Evolutionary conservation across 1,139 yeast species (phyloP), one percentile per base, ranked within the genome.

Genomic region (Protomyces macrosporus): DNA sequence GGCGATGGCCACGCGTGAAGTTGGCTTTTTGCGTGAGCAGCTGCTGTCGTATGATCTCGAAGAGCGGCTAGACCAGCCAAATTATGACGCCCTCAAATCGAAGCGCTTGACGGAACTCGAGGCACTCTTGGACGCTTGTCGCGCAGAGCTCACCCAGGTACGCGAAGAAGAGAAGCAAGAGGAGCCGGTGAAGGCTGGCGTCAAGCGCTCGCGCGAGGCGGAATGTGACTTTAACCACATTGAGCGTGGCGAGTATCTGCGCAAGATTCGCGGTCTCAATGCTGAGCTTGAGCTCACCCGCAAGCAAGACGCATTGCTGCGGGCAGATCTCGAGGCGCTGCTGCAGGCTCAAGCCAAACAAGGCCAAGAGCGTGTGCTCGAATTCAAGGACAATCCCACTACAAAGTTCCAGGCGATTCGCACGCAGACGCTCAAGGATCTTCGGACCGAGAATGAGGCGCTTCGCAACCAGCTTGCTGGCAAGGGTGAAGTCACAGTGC

Each of bases 341-440:
- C 75, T 82, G 14, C 73, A 77, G 42, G 72, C 81, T 4, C 76
- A 77, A 56, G 73, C 75, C 45, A 72, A 71, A 6, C 77, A 77
- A 65, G 70, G 73, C n/a, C 73, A 74, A 54, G 72, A 79, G 3
- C 80, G 85, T 56, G 79, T 88, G 0, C 73, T 90, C 30, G 89
- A 88, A 72, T 74, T 88, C 63, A 79, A 85, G 63, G 80, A 82
- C 50, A 88, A 87, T 71, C 95, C 96, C 0, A 80, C 86, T n/a
- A 69, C 81, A 2, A 78, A 78, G 34, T 87, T 86, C 69, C 95
- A 88, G 72, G 74, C 81, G 12, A 76, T 86, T n/a, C 87, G 86
- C 68, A 79, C 78, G 67, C 76, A 79, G 53, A 78, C 82, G 65
- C 74, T 89, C 30, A 82, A 81, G 16, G 75, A 79, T 0, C 75